A percentile compares a stretch with the other conserved stretches of the same genome.
phyloP scores from a whole-genome alignment of 1,284 basidiomycete species.

The Singerocomus rubriflavus region DNA sequence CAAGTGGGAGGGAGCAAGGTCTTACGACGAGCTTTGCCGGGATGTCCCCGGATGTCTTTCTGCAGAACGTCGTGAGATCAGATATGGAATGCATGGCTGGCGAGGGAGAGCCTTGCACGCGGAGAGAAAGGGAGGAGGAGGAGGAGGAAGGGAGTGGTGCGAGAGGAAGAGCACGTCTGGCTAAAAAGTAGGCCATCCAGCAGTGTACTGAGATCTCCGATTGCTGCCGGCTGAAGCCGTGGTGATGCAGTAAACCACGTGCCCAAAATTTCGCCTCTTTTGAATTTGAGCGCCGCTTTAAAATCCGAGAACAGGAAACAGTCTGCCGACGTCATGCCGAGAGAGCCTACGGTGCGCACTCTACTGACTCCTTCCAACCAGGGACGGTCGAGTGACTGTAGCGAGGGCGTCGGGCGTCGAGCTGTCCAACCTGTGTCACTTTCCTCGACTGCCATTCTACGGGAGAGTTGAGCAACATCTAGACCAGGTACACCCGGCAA shows the following conservation, averaged over 20 bases:
- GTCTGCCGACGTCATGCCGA: constrained; percentile 16
- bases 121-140: not conserved
- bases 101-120: constrained; percentile 1
- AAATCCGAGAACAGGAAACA: constrained; percentile 13
- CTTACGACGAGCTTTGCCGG: constrained; percentile 86
- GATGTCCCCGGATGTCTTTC: constrained; percentile 81
- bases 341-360: too few species aligned
- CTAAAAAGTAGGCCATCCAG: constrained; percentile 16
- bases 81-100: constrained; percentile 71
- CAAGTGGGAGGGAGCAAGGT: constrained; percentile 17
- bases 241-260: constrained; percentile 24
- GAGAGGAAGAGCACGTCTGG: constrained; percentile 9
- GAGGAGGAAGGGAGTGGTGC: constrained; percentile 2
- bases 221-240: constrained; percentile 26
- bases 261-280: constrained; percentile 10
- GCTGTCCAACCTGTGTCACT: not conserved
- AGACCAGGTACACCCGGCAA: constrained; percentile 4
- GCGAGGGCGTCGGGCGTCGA: not conserved
- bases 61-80: constrained; percentile 82
- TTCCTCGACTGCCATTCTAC: too few species aligned
- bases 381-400: not conserved
- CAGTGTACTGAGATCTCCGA: constrained; percentile 27
- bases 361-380: too few species aligned
- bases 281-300: constrained; percentile 6
- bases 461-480: not conserved